Evolutionary conservation across 257 asterid species (phyloP), one percentile per base, ranked within the genome.

Genomic region (Prunella vulgaris): DNA sequence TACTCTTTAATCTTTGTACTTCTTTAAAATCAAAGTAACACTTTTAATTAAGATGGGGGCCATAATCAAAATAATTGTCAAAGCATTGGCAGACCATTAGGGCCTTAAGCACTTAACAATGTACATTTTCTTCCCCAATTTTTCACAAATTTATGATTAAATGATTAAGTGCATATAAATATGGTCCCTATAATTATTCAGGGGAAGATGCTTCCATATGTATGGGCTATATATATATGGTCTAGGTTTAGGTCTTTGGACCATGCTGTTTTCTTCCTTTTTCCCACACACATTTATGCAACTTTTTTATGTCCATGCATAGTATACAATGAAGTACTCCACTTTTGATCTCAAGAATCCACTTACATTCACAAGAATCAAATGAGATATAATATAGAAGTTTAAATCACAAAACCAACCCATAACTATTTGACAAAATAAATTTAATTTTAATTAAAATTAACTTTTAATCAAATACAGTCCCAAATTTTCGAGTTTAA

Each of bases 41-140:
- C 21, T 13, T 27, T 52, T 52, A 25, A 52, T 28, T 70, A 14
- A 59, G 59, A 74, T 4, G 70, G 38, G 76, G 60, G 56, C 73
- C 67, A 54, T 24, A 63, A 56, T 63, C 14, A 25, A 67, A 73
- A 72, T 60, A 70, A 70, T 32, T 73, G 79, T 70, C 72, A 70
- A 73, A 59, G 71, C 56, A 81, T 77, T 70, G 74, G 82, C 78
- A 77, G 82, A 80, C 84, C 73, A 70, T 73, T 70, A 71, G 70
- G 74, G 76, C 40, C 69, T 67, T 40, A 44, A 0, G 30, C 69
- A 58, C 77, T 59, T 71, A 80, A 53, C 1, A 53, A 67, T 20
- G 61, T 71, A 70, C 30, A 4, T 9, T 14, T 37, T 37, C 21
- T 73, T 35, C 0, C 8, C 30, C 30, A 56, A 25, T 42, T 66